Conservation (phyloP, 164 flowering plant species). For the Houttuynia cordata region DNA sequence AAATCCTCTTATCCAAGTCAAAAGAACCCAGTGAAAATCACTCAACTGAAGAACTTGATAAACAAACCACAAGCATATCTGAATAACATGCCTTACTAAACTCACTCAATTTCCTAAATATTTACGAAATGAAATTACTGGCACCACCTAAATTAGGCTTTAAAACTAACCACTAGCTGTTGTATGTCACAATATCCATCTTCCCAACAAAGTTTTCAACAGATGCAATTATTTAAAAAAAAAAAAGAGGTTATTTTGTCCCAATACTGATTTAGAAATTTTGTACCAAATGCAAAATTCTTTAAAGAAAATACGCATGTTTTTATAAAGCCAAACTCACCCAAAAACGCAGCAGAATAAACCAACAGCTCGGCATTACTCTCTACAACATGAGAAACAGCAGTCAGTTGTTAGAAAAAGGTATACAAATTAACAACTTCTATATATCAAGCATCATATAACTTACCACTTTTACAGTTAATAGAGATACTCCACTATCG, state of each 20-base stretch:
- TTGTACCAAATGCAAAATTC: background rate
- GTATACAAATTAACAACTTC: background rate
- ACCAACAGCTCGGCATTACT: constrained; percentile 97
- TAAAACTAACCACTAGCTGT: too few relatives aligned
- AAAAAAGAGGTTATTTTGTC: background rate
- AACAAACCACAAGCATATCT: too few relatives aligned
- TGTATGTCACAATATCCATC: too few relatives aligned
- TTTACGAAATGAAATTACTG: too few relatives aligned
- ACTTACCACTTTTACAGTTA: constrained; percentile 93
- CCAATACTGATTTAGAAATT: background rate
- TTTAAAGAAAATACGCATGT: background rate
- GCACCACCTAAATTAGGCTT: too few relatives aligned
- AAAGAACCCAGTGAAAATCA: too few relatives aligned
- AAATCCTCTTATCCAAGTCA: too few relatives aligned
- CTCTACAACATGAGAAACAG: constrained; percentile 40
- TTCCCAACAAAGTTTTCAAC: too few relatives aligned
- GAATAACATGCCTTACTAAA: too few relatives aligned
- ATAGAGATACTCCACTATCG: constrained; percentile 86
- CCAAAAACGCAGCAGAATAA: constrained; percentile 95
- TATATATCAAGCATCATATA: background rate
- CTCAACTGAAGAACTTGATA: too few relatives aligned
- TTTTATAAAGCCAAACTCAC: constrained; percentile 33
- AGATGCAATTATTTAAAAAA: too few relatives aligned
- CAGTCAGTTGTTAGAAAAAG: background rate
- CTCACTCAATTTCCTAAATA: too few relatives aligned